Evolutionary conservation across 2,329 filamentous ascomycete genomes (phyloP), one percentile per base, ranked within the genome.

Genomic region (Aspergillus sp.): DNA sequence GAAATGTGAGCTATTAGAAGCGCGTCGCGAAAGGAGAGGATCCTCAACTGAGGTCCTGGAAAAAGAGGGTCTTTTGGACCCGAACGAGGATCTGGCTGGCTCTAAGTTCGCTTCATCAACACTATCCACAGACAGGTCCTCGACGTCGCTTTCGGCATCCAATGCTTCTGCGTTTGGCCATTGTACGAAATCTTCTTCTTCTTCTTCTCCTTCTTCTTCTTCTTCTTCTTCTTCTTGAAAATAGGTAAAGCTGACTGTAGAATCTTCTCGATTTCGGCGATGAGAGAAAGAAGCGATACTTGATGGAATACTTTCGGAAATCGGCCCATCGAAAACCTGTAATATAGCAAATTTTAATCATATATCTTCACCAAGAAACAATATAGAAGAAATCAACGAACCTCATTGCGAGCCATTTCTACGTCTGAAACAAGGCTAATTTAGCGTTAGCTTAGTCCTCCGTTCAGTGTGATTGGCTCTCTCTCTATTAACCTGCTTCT

Each of bases 401-500:
- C 88, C 80, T 97, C 91, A 66, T 95, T 88, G 45, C 94, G 89
- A 17, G 93, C 91, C 93, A 98, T 97, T 67, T 96, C 91, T n/a
- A 97, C 90, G 68, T 95, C 89, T 57, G 89, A 89, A 59, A 95
- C 85, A 32, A 84, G 69, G 56, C 74, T 78, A 54, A 5, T 46
- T 7, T 23, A 38, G 27, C 17, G 46, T 67, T 42, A 66, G 60
- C 38, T 27, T 39, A n/a, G 13, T n/a, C 15, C 38, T 39, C 10
- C 10, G 12, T 15, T 17, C 17, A 39, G 5, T 27, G 35, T 37
- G 12, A 23, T 51, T 15, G 23, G 43, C 43, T 51, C 19, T 25
- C 7, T 33, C 20, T 44, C 25, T 45, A 45, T 43, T 25, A 44
- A 64, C 69, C 69, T 70, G 68, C 69, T 72, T 51, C 64, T 60